Conservation (phyloP, 768 basidiomycete genomes). For the Imleria badia region DNA sequence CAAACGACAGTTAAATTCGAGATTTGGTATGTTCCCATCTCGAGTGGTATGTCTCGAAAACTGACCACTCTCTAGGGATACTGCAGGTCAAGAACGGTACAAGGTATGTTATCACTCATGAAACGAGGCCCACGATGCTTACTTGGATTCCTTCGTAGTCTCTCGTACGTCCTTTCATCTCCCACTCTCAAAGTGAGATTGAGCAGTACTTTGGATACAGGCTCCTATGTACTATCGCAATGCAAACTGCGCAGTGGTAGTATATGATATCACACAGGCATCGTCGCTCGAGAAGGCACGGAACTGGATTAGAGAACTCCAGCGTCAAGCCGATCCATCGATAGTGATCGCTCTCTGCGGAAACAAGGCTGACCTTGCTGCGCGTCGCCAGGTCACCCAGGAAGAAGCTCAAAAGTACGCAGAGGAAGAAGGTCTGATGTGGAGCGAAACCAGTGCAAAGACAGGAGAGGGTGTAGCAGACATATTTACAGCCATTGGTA, state of each 20-base stretch:
- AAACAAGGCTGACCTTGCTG: conserved; percentile 89
- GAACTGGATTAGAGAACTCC: conserved; percentile 94
- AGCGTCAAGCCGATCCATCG: conserved; percentile 95
- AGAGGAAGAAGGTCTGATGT: conserved; percentile 89
- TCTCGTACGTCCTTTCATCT: conserved; percentile 39
- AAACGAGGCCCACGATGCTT: not conserved
- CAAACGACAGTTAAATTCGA: conserved; percentile 95
- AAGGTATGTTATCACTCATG: conserved; percentile 50
- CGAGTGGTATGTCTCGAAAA: not conserved
- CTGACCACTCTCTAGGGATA: conserved; percentile 62
- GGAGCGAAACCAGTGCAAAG: conserved; percentile 92
- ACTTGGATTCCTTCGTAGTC: conserved; percentile 31
- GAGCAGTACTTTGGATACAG: conserved; percentile 34
- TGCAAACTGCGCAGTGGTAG: conserved; percentile 91
- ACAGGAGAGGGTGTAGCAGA: conserved; percentile 82
- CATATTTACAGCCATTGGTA: conserved; percentile 85
- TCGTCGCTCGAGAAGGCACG: conserved; percentile 93
- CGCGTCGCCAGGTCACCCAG: conserved; percentile 79
- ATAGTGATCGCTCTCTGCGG: conserved; percentile 96
- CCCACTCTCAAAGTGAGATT: not conserved
- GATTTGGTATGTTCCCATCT: conserved; percentile 70
- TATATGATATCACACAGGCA: conserved; percentile 93
- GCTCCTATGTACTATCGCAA: conserved; percentile 98
- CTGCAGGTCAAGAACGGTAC: conserved; percentile 94
- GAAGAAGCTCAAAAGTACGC: conserved; percentile 94